Percentiles rank a stretch among this genome's conserved stretches.
Evolutionary conservation across 495 filamentous ascomycete species (phyloP).

Genomic region (Pyrenopolyporus hunteri): DNA sequence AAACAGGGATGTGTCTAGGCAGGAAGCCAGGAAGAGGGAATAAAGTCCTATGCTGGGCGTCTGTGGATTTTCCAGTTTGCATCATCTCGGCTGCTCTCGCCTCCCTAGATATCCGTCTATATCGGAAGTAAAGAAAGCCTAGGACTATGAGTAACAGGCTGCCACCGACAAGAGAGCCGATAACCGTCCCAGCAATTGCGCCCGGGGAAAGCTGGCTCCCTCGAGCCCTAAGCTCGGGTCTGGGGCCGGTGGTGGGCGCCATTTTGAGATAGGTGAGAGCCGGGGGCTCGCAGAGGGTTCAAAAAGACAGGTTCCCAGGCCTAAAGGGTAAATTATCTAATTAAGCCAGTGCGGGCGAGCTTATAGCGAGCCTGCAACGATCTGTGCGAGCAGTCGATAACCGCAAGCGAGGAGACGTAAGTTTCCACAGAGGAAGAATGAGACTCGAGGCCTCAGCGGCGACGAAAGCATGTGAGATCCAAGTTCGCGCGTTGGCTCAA

Average conservation of each 20-base stretch:
- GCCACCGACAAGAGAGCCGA: conserved; percentile 41
- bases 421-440: conserved; percentile 3
- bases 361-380: too few species aligned
- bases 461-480: conserved; percentile 20
- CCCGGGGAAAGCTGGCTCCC: conserved; percentile 36
- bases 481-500: conserved; percentile 9
- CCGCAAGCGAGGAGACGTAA: conserved; percentile 1
- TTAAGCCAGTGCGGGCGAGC: too few species aligned
- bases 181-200: conserved; percentile 42
- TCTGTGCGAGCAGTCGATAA: conserved; percentile 6
- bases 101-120: conserved; percentile 33
- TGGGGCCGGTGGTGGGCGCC: conserved; percentile 21
- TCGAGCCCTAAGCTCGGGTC: conserved; percentile 22
- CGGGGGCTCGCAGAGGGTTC: conserved; percentile 27
- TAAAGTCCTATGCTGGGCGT: conserved; percentile 19
- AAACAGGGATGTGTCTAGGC: conserved; percentile 7
- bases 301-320: too few species aligned
- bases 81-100: conserved; percentile 27
- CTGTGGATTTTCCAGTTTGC: conserved; percentile 19
- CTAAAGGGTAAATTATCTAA: background rate
- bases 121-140: conserved; percentile 44
- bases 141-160: conserved; percentile 38
- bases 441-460: conserved; percentile 6
- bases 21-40: conserved; percentile 24
- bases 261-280: conserved; percentile 15